Evolutionary conservation across 2,329 filamentous ascomycete species (phyloP), one percentile per base, ranked within the genome.

Genomic region (Mycocentrospora acerina): DNA sequence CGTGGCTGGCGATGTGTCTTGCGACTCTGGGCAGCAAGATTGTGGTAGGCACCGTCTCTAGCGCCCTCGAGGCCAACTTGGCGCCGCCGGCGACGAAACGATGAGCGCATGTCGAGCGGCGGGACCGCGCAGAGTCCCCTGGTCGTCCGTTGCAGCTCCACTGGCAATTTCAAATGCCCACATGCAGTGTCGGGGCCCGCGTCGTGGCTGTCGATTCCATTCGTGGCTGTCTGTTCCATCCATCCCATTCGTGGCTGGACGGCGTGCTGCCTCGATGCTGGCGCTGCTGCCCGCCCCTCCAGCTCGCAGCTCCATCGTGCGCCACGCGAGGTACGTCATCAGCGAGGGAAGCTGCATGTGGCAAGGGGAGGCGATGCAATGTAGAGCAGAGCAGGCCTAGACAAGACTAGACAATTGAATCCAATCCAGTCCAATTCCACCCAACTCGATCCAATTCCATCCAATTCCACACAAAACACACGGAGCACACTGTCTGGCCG

Each of bases 1-100:
- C 36, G 53, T 52, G 43, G 53, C 47, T 57, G 51, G 50, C n/a
- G n/a, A 40, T 29, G 42, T 34, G 34, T 29, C 40, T 44, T 44
- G 42, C 38, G 35, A 37, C n/a, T 38, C 32, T 3, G 28, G 17
- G 33, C 29, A 40, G 47, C 45, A 42, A 40, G 40, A 42, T 30
- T 37, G 36, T 41, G 38, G 44, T n/a, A n/a, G n/a, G n/a, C 5
- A 5, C 19, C 9, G 5, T 22, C 34, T 42, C 33, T 49, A 46
- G 48, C 46, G 35, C 22, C 41, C 30, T 24, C 24, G 35, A 37
- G 30, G 32, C 27, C n/a, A 17, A 24, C 19, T 22, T 22, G 19
- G 19, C 19, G 19, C 19, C n/a, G 19, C 19, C 19, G 19, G 5
- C 19, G 19, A 22, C 19, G 19, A 22, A 22, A 22, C 19, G 19